phyloP scores from a whole-genome alignment of 1,284 basidiomycete species.

The Phlebopus sp. region DNA sequence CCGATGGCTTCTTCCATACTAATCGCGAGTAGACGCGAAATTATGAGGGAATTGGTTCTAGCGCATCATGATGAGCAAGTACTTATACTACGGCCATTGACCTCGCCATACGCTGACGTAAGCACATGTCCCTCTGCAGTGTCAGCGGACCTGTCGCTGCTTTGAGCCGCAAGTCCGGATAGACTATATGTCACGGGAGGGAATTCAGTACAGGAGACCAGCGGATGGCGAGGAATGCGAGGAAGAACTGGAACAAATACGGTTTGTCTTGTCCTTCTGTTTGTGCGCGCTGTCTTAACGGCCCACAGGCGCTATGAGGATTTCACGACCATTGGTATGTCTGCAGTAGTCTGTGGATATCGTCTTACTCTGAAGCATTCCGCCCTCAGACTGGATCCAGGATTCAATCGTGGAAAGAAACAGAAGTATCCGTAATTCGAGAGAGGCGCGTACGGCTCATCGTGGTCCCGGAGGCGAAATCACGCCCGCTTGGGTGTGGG shows the following conservation, averaged over 20 bases:
- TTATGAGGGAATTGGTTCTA: no score
- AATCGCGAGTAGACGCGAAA: neutral
- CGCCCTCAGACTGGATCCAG: slow-evolving; percentile 81
- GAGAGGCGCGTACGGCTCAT: slow-evolving; percentile 45
- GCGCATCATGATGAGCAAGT: no score
- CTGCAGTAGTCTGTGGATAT: slow-evolving; percentile 15
- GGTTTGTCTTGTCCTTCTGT: slow-evolving; percentile 17
- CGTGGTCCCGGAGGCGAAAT: slow-evolving; percentile 52
- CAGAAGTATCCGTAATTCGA: slow-evolving; percentile 60
- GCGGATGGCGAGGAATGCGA: slow-evolving; percentile 28
- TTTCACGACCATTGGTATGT: slow-evolving; percentile 76
- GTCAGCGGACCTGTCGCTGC: no score
- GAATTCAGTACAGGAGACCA: slow-evolving; percentile 24
- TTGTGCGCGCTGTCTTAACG: slow-evolving; percentile 17
- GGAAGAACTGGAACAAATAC: slow-evolving; percentile 32
- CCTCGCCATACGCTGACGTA: slow-evolving; percentile 4
- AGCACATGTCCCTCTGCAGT: neutral
- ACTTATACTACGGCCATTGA: no score
- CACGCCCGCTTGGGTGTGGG: slow-evolving; percentile 61
- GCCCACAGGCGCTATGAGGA: slow-evolving; percentile 73
- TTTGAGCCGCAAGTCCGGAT: no score
- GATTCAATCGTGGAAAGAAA: slow-evolving; percentile 88
- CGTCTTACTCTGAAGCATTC: slow-evolving; percentile 10
- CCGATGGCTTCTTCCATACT: no score
- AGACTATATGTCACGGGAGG: slow-evolving; percentile 23